Percentiles rank a stretch among this genome's conserved stretches.
These are phyloP conservation scores for Histomonas meleagridis DNA, from an alignment of 208 protist genomes.

Conservation along the genomic window DNA sequence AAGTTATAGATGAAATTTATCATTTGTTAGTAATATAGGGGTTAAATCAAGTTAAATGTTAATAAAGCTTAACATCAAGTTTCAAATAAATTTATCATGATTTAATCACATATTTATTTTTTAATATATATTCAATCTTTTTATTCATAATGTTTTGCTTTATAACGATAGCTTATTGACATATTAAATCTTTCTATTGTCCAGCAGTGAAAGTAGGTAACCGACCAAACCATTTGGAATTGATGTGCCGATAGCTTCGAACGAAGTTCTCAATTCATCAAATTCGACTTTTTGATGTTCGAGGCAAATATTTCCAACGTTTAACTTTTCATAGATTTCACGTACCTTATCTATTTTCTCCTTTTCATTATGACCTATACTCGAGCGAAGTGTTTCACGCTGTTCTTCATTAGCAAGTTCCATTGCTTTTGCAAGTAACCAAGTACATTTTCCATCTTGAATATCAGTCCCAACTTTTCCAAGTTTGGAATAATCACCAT, in stretches of 20 bases:
- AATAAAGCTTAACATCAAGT: no score
- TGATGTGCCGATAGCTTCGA: not conserved
- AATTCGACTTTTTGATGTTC: not conserved
- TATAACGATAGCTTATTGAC: no score
- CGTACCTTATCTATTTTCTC: constrained; percentile 18
- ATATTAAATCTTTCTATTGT: not conserved
- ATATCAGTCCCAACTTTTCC: constrained; percentile 62
- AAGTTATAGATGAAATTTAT: no score
- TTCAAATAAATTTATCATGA: no score
- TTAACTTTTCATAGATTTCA: not conserved
- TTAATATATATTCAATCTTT: no score
- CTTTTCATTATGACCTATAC: constrained; percentile 5
- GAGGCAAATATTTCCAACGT: not conserved
- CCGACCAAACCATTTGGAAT: not conserved
- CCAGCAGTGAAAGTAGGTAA: not conserved
- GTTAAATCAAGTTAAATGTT: no score
- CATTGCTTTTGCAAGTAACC: constrained; percentile 73
- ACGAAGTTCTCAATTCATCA: not conserved
- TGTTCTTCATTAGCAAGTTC: constrained; percentile 17
- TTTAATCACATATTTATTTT: no score
- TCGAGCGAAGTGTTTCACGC: not conserved
- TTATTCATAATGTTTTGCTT: no score
- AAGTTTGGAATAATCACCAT: constrained; percentile 48
- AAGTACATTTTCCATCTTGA: constrained; percentile 69
- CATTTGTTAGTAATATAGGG: no score